Evolutionary conservation across 345 rosid species (phyloP).

Genomic region (Diplotaxis tenuifolia): DNA sequence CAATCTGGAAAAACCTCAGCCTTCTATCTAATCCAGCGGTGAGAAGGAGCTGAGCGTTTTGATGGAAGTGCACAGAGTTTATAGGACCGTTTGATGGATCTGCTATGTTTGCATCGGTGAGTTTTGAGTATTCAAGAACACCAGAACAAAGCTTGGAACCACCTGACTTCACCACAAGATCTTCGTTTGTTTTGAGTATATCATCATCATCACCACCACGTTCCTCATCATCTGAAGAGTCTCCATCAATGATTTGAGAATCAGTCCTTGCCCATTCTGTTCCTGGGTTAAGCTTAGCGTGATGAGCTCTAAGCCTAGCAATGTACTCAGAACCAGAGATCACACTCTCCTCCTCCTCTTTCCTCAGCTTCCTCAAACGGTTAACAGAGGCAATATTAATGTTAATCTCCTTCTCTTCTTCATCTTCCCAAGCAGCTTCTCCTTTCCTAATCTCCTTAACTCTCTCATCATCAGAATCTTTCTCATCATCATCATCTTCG

Average conservation of each 20-base stretch:
- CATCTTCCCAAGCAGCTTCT: constrained; percentile 86
- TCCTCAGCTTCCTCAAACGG: constrained; percentile 85
- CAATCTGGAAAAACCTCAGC: constrained; percentile 82
- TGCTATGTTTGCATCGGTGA: constrained; percentile 72
- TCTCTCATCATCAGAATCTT: constrained; percentile 42
- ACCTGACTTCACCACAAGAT: constrained; percentile 69
- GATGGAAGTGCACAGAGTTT: constrained; percentile 83
- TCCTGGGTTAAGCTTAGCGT: constrained; percentile 75
- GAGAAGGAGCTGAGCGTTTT: constrained; percentile 79
- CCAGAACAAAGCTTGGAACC: constrained; percentile 60
- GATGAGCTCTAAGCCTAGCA: constrained; percentile 81
- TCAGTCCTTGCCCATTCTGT: constrained; percentile 83
- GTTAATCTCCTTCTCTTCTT: constrained; percentile 65
- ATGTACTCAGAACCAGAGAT: constrained; percentile 76
- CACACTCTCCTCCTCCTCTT: constrained; percentile 69
- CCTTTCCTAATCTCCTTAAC: constrained; percentile 31
- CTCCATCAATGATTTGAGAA: constrained; percentile 28
- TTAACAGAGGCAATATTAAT: constrained; percentile 62
- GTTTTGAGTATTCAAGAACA: constrained; percentile 70
- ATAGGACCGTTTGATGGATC: constrained; percentile 72
- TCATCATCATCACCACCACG: constrained; percentile 45
- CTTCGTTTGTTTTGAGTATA: constrained; percentile 69
- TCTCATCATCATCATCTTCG: constrained; percentile 43
- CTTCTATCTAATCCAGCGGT: constrained; percentile 73
- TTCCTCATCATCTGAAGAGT: constrained; percentile 40